Base-by-base conservation (phyloP, 2,329 filamentous ascomycete species). In the Amesomyces nigricolor region DNA sequence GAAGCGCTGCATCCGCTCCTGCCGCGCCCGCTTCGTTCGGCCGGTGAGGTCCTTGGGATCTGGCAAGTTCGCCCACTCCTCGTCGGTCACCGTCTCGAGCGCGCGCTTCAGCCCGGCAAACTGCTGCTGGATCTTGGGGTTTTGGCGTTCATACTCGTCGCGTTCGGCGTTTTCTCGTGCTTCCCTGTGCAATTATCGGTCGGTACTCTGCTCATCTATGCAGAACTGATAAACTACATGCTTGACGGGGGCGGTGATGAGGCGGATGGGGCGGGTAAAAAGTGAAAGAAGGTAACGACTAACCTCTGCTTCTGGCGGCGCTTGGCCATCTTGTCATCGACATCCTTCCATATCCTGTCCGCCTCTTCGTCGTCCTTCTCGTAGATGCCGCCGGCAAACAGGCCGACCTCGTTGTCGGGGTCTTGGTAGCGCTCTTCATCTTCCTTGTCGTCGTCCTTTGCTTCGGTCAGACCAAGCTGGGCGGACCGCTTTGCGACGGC, bases 341-440 rank as follows among this genome's bases (percentile, higher is more conserved):
- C 89, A 68, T 90, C 88, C 66, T 91, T 87, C 75, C 95, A 99
- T 67, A 99, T 96, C 66, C 89, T 81, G 73, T 99, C 94, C 43
- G 94, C 94, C 72, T 99, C 95, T 67, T 99, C 94, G 67, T 99
- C 94, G 54, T 99, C 94, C 70, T 94, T 88, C 70, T 97, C 94
- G 75, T 96, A 99, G 65, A 94, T 88, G 37, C 94, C 94, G 54
- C 90, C 92, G 3, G 94, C 91, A 67, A 99, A 99, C 19, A 99
- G 77, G 4, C 95, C 94, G 47, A 94, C 88, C 71, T 99, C 94
- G 67, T 97, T 97, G 66, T 99, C 94, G 0, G 94, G 94, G 68
- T 99, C 94, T 68, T 96, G 91, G 67, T 91, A 97, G 46, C 92
- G 82, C 37, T 88, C 87, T 54, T 90, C 85, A 54, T 87, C 86